Evolutionary conservation across 208 protist species (phyloP).

Genomic region (Kentomonas sorsogonicus): DNA sequence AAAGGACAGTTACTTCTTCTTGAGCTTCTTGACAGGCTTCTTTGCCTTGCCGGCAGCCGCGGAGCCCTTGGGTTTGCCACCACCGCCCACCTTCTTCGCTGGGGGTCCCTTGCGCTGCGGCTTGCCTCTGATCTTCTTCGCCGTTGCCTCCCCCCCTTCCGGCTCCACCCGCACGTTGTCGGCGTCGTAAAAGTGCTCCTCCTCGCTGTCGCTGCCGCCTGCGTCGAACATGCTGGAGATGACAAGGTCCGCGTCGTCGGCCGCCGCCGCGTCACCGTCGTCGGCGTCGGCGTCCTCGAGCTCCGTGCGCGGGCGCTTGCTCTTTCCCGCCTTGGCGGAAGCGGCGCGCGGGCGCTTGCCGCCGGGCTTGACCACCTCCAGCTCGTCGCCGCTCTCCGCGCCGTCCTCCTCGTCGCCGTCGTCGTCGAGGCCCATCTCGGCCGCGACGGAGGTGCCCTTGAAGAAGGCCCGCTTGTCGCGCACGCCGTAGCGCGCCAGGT

Average conservation of each 20-base stretch:
- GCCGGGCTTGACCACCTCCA: not conserved
- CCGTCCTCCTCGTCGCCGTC: conserved; percentile 22
- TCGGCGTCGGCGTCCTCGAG: conserved; percentile 10
- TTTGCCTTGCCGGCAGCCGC: conserved; percentile 6
- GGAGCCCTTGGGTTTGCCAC: too few relatives aligned
- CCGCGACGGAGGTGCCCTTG: conserved; percentile 71
- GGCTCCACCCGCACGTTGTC: conserved; percentile 22
- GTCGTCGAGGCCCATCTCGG: conserved; percentile 25
- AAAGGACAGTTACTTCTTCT: conserved; percentile 17
- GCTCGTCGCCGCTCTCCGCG: conserved; percentile 16
- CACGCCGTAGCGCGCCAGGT: conserved; percentile 63
- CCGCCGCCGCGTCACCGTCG: conserved; percentile 4
- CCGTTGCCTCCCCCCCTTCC: not conserved
- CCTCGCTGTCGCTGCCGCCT: conserved; percentile 54
- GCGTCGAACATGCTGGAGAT: too few relatives aligned
- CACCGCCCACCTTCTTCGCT: too few relatives aligned
- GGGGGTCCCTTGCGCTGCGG: conserved; percentile 19
- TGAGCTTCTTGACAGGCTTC: conserved; percentile 18
- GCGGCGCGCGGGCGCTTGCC: conserved; percentile 1
- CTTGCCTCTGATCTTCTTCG: conserved; percentile 15
- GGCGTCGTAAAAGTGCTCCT: conserved; percentile 68
- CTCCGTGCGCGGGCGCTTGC: conserved; percentile 12
- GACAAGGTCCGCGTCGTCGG: not conserved
- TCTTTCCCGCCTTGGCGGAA: conserved; percentile 10
- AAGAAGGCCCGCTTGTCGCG: conserved; percentile 75